These are phyloP conservation scores for Calonectria pteridis DNA, from an alignment of 2,329 filamentous ascomycete genomes.

Conservation along the genomic window DNA sequence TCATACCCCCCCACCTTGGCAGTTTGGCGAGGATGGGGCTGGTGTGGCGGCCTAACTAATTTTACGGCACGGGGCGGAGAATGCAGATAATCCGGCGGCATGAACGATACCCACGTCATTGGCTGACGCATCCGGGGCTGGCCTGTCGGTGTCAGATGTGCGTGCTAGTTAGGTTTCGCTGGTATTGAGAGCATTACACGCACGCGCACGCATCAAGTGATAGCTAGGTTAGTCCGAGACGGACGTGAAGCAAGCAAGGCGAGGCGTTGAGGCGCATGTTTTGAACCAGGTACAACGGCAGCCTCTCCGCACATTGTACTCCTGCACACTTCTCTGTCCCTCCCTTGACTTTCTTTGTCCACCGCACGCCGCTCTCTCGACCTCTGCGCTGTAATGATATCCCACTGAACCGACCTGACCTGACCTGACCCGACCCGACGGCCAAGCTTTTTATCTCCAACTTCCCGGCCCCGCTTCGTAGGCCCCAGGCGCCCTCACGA, in stretches of 20 bases:
- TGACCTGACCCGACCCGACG: neutral
- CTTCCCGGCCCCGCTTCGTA: constrained; percentile 35
- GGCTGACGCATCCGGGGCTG: constrained; percentile 29
- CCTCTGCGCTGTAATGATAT: constrained; percentile 14
- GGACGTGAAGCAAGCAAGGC: constrained; percentile 6
- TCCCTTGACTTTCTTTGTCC: constrained; percentile 5
- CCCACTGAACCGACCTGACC: neutral
- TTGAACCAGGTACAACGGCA: constrained; percentile 21
- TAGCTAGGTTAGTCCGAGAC: constrained; percentile 18
- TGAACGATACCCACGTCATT: constrained; percentile 38
- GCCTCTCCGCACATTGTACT: constrained; percentile 5
- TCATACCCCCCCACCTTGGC: constrained; percentile 44
- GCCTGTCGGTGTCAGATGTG: constrained; percentile 1
- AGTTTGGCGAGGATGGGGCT: constrained; percentile 43
- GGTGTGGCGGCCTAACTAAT: constrained; percentile 30
- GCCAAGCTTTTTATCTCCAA: constrained; percentile 21
- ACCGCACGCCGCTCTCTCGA: neutral
- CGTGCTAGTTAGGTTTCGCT: constrained; percentile 9
- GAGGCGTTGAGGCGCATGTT: constrained; percentile 21
- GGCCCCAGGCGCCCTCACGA: constrained; percentile 12
- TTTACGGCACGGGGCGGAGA: constrained; percentile 25
- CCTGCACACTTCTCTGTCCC: neutral
- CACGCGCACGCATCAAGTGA: constrained; percentile 28
- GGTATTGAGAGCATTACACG: constrained; percentile 5
- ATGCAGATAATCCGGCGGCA: constrained; percentile 31